Base-by-base conservation (phyloP, 352 stramenopile species). In the Pythium sp. region DNA sequence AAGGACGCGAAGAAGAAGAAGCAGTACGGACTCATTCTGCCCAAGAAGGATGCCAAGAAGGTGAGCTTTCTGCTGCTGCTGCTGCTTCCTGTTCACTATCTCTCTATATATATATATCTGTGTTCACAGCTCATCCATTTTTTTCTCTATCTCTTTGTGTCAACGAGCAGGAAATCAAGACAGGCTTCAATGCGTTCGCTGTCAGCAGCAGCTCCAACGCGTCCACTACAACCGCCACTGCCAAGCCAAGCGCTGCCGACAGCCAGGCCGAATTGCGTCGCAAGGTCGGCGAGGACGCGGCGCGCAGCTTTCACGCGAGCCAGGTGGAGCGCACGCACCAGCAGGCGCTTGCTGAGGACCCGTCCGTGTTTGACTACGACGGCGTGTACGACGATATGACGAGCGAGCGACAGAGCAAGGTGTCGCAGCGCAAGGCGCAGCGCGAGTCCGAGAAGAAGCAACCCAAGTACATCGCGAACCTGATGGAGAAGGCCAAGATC, bases 361-460 rank as follows among this genome's bases (percentile, higher is more conserved):
- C 91, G 26, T 89, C 82, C 1, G 87, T 96, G 43, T 98, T 96
- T 60, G 91, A 98, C 68, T 98, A 98, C 59, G 92, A 98, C 71
- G 81, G 82, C 38, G 86, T 95, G 20, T 97, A 97, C 77, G 91
- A 98, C 69, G 70, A 86, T 15, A 93, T 98, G 67, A 85, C 91
- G 69, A 84, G 61, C 34, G 61, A 69, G 2, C 67, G 80, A 9
- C 65, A 77, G 34, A 72, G 70, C 41, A 72, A 87, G 65, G 77
- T 76, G 54, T 61, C 62, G 3, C 72, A 78, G 56, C 76, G 71
- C 51, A 86, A 91, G 43, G 71, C 66, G 1, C 72, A 86, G 65
- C 73, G 81, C 53, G 79, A 86, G 60, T 65, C 68, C 8, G 85
- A 95, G 62, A 92, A 91, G 68, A 77, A 88, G 63, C 72, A 89